These are phyloP conservation scores for Huiozyma sinensis DNA, from an alignment of 805 yeast genomes.

Conservation along the genomic window DNA sequence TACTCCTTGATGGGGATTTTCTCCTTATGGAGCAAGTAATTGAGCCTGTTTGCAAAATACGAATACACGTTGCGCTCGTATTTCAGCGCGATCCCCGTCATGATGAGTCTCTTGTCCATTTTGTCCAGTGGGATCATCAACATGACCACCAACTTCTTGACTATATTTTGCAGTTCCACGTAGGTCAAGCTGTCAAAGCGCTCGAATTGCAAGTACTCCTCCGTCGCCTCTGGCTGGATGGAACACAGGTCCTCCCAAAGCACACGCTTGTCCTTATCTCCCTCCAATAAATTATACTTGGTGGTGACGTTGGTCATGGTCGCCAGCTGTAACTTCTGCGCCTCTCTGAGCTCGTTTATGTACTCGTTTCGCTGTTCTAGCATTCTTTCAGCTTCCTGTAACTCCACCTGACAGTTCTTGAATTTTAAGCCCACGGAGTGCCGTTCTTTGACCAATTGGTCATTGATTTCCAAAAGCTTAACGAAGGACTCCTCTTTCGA, in stretches of 20 bases:
- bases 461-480: neutral
- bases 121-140: slow-evolving; percentile 26
- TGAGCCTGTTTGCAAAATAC: slow-evolving; percentile 26
- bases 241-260: slow-evolving; percentile 4
- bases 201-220: slow-evolving; percentile 9
- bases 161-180: slow-evolving; percentile 27
- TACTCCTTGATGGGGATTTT: slow-evolving; percentile 18
- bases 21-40: slow-evolving; percentile 23
- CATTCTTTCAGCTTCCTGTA: neutral
- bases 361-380: neutral
- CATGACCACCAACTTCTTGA: slow-evolving; percentile 26
- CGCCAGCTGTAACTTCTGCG: neutral
- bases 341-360: neutral
- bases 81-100: slow-evolving; percentile 17
- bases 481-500: too few relatives aligned
- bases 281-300: slow-evolving; percentile 7
- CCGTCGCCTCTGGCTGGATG: neutral
- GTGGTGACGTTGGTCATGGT: neutral
- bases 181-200: slow-evolving; percentile 23
- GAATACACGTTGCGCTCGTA: slow-evolving; percentile 22
- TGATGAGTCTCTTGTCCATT: slow-evolving; percentile 18
- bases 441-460: neutral
- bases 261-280: slow-evolving; percentile 16
- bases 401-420: neutral
- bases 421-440: neutral